Conservation (phyloP, 2,329 filamentous ascomycete genomes). For the Fusarium algeriense region DNA sequence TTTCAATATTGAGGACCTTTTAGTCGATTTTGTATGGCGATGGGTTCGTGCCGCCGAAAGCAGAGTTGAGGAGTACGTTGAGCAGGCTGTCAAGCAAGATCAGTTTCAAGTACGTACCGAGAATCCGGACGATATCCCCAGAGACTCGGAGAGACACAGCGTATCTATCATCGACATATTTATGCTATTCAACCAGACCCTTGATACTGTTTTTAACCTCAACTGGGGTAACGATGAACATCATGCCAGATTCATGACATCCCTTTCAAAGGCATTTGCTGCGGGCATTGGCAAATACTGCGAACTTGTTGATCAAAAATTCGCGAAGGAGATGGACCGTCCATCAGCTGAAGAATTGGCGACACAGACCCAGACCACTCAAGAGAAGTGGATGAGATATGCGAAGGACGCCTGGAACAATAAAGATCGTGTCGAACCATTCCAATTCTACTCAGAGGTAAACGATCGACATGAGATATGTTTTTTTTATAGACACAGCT, state of each 20-base stretch:
- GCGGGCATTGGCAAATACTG: conserved; percentile 89
- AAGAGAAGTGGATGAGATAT: conserved; percentile 93
- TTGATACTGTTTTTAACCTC: conserved; percentile 86
- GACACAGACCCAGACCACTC: conserved; percentile 80
- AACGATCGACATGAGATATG: conserved; percentile 43
- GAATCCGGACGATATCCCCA: conserved; percentile 70
- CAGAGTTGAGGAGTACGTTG: conserved; percentile 85
- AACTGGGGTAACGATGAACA: conserved; percentile 95
- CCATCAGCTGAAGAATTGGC: conserved; percentile 89
- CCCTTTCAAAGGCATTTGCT: conserved; percentile 86
- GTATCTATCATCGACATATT: conserved; percentile 95
- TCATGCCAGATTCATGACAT: conserved; percentile 97
- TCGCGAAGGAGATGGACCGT: conserved; percentile 92
- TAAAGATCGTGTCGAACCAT: conserved; percentile 94
- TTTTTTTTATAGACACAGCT: conserved; percentile 37
- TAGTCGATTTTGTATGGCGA: conserved; percentile 95
- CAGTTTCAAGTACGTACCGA: conserved; percentile 81
- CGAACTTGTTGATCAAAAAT: conserved; percentile 87
- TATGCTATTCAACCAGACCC: conserved; percentile 90
- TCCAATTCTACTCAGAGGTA: conserved; percentile 95
- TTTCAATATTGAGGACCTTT: conserved; percentile 86
- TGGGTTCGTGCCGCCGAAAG: conserved; percentile 88
- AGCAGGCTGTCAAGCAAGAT: conserved; percentile 91
- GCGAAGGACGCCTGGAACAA: conserved; percentile 93
- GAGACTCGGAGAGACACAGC: conserved; percentile 89